Evolutionary conservation across 2,329 filamentous ascomycete species (phyloP).

Genomic region (Ceratocystis eucalypticola): DNA sequence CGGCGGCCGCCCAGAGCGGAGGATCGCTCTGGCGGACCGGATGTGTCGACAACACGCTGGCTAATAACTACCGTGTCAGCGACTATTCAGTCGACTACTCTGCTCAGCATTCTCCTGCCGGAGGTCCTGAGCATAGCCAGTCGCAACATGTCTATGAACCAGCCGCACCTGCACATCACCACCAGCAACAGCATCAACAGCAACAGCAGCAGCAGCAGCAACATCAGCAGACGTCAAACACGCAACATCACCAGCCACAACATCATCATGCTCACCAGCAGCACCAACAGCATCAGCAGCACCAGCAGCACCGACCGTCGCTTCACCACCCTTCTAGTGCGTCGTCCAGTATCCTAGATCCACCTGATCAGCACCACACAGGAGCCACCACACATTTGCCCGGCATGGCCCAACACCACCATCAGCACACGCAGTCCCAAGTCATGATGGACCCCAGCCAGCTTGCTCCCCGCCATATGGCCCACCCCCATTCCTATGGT

Average conservation of each 20-base stretch:
- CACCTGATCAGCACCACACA: constrained; percentile 29
- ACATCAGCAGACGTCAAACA: constrained; percentile 23
- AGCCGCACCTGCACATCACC: constrained; percentile 27
- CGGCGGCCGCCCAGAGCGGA: constrained; percentile 58
- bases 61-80: constrained; percentile 58
- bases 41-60: constrained; percentile 60
- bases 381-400: constrained; percentile 28
- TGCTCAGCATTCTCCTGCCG: constrained; percentile 52
- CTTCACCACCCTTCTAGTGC: constrained; percentile 33
- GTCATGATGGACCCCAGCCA: constrained; percentile 44
- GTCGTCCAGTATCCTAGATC: constrained; percentile 35
- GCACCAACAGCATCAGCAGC: constrained; percentile 21
- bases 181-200: constrained; percentile 22
- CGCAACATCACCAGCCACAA: constrained; percentile 22
- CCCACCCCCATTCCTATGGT: constrained; percentile 38
- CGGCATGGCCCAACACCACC: constrained; percentile 32
- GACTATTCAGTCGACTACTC: constrained; percentile 66
- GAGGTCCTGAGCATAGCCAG: constrained; percentile 43
- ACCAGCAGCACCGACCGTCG: constrained; percentile 16
- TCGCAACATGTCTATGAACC: constrained; percentile 48
- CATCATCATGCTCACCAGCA: constrained; percentile 14
- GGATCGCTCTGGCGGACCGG: constrained; percentile 61
- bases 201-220: constrained; percentile 22
- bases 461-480: constrained; percentile 34
- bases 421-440: constrained; percentile 37